Percentiles rank a stretch among this genome's conserved stretches.
These are phyloP conservation scores for Neofusicoccum cordaticola DNA, from an alignment of 2,329 filamentous ascomycete genomes.

Conservation along the genomic window DNA sequence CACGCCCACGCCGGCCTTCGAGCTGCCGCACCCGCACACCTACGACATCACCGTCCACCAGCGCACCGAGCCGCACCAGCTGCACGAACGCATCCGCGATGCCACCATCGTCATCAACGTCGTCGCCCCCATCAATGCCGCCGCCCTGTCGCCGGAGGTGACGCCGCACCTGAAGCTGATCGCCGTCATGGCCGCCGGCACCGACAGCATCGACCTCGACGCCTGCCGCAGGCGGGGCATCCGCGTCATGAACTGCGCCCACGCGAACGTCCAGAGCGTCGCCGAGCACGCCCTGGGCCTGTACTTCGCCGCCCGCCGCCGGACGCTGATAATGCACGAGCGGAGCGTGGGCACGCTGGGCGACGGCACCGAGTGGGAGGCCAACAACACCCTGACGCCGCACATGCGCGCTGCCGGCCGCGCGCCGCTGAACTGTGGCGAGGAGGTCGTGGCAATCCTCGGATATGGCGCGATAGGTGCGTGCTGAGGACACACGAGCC, in stretches of 20 bases:
- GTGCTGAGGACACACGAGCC: background rate
- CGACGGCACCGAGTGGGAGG: constrained; percentile 5
- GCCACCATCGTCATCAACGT: constrained; percentile 49
- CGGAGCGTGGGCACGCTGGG: constrained; percentile 26
- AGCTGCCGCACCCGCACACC: constrained; percentile 35
- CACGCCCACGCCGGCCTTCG: constrained; percentile 41
- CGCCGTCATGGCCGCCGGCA: constrained; percentile 47
- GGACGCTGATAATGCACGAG: constrained; percentile 38
- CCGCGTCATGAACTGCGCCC: constrained; percentile 46
- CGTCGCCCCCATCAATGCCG: constrained; percentile 40
- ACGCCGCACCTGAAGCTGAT: constrained; percentile 46
- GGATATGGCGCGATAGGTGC: constrained; percentile 50
- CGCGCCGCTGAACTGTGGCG: constrained; percentile 45
- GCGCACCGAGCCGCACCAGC: constrained; percentile 32
- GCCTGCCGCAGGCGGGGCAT: constrained; percentile 45
- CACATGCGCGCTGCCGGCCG: constrained; percentile 21
- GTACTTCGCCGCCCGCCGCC: constrained; percentile 47
- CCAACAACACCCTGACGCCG: constrained; percentile 33
- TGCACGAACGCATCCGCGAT: constrained; percentile 43
- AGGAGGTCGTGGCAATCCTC: constrained; percentile 50
- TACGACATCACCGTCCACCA: constrained; percentile 42
- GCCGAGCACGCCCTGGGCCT: constrained; percentile 51
- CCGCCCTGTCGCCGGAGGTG: constrained; percentile 34
- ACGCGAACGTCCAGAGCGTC: constrained; percentile 48
- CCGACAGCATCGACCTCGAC: constrained; percentile 46